phyloP scores from a whole-genome alignment of 495 filamentous ascomycete genomes.

The Aspergillus egyptiacus region DNA sequence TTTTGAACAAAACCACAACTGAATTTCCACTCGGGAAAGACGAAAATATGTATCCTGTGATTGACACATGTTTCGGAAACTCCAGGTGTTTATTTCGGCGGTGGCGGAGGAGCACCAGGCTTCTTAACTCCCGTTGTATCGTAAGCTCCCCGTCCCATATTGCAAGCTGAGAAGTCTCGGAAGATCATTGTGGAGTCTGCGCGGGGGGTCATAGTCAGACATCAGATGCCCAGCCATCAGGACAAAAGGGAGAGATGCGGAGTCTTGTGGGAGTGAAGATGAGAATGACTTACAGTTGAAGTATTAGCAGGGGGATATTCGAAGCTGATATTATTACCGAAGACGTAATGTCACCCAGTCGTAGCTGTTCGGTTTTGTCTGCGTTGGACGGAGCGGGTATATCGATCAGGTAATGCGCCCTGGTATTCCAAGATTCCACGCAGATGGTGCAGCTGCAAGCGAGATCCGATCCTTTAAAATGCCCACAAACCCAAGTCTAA shows the following conservation, averaged over 20 bases:
- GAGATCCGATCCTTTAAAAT: constrained; percentile 41
- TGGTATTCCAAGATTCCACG: constrained; percentile 24
- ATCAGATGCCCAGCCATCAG: background rate
- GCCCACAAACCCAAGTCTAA: constrained; percentile 21
- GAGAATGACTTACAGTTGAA: constrained; percentile 17
- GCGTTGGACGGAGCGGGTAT: constrained; percentile 18
- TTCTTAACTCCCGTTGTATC: constrained; percentile 56
- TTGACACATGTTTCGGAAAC: constrained; percentile 16
- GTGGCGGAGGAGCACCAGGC: constrained; percentile 47
- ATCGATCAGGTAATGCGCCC: constrained; percentile 17
- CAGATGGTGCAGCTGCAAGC: constrained; percentile 34
- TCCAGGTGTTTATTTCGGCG: constrained; percentile 26
- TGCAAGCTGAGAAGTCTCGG: constrained; percentile 41
- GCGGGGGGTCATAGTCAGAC: constrained; percentile 30
- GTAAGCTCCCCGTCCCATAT: constrained; percentile 57
- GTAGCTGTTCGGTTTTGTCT: constrained; percentile 13
- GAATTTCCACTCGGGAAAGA: constrained; percentile 22
- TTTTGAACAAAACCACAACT: constrained; percentile 22
- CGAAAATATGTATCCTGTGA: constrained; percentile 23
- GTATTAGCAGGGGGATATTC: constrained; percentile 3
- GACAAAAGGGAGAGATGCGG: background rate
- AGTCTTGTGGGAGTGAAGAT: background rate
- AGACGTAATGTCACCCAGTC: constrained; percentile 12
- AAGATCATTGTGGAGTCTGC: constrained; percentile 47
- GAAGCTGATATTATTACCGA: constrained; percentile 10